Evolutionary conservation across 2,329 filamentous ascomycete species (phyloP), one percentile per base, ranked within the genome.

Genomic region (Aspergillus felis): DNA sequence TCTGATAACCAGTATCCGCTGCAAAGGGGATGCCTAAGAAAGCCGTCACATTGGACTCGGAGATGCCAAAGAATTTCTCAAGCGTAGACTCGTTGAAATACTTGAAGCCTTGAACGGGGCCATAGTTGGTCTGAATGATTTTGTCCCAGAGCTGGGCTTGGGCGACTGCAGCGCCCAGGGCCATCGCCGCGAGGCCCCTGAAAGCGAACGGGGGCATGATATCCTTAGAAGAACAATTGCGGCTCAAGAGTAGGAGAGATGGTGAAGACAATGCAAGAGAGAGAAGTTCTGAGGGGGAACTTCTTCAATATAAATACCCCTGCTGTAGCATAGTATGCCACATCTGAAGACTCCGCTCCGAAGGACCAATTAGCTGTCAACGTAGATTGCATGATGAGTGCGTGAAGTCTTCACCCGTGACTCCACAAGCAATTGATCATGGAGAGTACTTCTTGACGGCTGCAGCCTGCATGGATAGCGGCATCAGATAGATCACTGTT

Each of bases 21-120:
- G 65, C 68, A 51, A 63, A 70, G 28, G 59, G 66, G n/a, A 69
- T 59, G 22, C 62, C 63, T 27, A 66, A 50, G 20, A 65, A 70
- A 8, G 65, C 64, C 3, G 67, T 63, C 12, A 68, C 64, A 28
- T 65, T 64, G 47, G 52, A 56, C 29, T 61, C 61, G 20, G 52
- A 57, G n/a, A 56, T 35, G 20, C 60, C 63, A 47, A 62, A 60
- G 57, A 62, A 67, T 25, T 58, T 61, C 25, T 61, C 48, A 1
- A 64, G 56, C 6, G 57, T 63, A 4, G 55, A 58, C 35, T 63
- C 25, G 17, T 65, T 66, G 55, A 65, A 66, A 20, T 64, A 66
- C 32, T 64, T 55, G 58, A 55, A 66, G 10, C 64, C 64, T 41
- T 63, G 54, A 1, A 66, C 61, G 12, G 62, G 64, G 24, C 64